Conservation (phyloP, 176 grass and related monocot species). For the Paspalum vaginatum region DNA sequence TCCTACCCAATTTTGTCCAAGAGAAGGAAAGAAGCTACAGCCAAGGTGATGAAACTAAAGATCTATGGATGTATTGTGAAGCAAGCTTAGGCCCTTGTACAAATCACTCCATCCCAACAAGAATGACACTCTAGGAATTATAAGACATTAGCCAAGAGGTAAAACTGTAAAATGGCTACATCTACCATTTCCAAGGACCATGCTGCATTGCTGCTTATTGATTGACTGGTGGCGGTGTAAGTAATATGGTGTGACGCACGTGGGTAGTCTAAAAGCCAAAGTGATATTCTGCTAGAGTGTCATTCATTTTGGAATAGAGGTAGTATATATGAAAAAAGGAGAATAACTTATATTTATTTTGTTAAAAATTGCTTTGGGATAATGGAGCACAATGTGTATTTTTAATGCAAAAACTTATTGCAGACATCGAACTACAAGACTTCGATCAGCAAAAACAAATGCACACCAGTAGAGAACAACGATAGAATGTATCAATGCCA, state of each 20-base stretch:
- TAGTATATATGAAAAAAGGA: slow-evolving; percentile 5
- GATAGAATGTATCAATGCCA: background rate
- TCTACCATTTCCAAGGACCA: too few species aligned
- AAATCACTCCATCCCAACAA: background rate
- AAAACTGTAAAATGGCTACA: too few species aligned
- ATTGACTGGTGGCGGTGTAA: too few species aligned
- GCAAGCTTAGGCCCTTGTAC: background rate
- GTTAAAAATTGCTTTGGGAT: background rate
- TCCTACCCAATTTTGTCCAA: background rate
- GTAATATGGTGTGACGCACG: too few species aligned
- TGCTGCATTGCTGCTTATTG: too few species aligned
- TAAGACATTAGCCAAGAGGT: too few species aligned
- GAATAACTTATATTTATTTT: background rate
- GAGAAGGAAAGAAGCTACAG: slow-evolving; percentile 6
- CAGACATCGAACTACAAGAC: background rate
- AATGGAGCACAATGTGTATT: background rate
- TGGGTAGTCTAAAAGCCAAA: too few species aligned
- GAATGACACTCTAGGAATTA: too few species aligned
- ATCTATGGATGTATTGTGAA: too few species aligned
- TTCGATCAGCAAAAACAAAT: slow-evolving; percentile 14
- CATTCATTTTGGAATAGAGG: too few species aligned
- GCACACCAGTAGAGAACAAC: background rate
- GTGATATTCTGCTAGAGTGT: too few species aligned
- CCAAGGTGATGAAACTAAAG: slow-evolving; percentile 4
- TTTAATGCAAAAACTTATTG: background rate